A percentile compares a stretch with the other conserved stretches of the same genome.
Conservation (phyloP, 192 early-diverging fungal genomes). For the Helicostylum pulchrum region DNA sequence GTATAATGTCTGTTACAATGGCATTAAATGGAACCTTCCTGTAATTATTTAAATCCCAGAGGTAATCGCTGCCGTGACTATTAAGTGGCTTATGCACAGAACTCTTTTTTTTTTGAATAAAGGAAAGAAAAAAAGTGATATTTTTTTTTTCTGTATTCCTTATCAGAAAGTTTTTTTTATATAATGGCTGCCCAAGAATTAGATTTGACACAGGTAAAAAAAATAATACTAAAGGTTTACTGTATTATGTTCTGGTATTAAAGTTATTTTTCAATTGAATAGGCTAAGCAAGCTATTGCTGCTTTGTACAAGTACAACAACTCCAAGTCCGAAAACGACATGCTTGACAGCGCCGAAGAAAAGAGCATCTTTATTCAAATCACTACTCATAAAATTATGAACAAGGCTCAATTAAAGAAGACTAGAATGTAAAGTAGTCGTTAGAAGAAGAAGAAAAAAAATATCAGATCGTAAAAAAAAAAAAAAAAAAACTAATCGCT, state of each 20-base stretch:
- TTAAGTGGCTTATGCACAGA: not conserved
- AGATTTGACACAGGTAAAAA: not conserved
- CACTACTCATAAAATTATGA: slow-evolving; percentile 20
- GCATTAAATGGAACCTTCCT: too few relatives aligned
- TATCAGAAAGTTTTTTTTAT: too few relatives aligned
- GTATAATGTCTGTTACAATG: too few relatives aligned
- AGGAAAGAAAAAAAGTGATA: not conserved
- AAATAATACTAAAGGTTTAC: not conserved
- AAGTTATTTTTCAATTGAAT: not conserved
- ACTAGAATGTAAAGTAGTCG: slow-evolving; percentile 21
- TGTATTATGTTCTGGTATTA: not conserved
- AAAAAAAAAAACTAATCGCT: not conserved
- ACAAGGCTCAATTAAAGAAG: slow-evolving; percentile 6
- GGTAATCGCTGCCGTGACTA: not conserved
- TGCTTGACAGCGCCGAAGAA: slow-evolving; percentile 13
- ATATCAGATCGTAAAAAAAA: not conserved
- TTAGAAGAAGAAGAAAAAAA: not conserved
- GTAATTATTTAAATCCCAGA: too few relatives aligned
- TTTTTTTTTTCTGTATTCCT: not conserved
- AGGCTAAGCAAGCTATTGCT: slow-evolving; percentile 25
- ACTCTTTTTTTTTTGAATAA: slow-evolving; percentile 1
- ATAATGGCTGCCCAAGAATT: too few relatives aligned
- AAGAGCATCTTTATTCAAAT: slow-evolving; percentile 12
- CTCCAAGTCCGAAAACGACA: slow-evolving; percentile 12
- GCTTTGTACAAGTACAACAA: slow-evolving; percentile 22